phyloP scores from a whole-genome alignment of 2,329 filamentous ascomycete genomes.

The Colletotrichum musicola region DNA sequence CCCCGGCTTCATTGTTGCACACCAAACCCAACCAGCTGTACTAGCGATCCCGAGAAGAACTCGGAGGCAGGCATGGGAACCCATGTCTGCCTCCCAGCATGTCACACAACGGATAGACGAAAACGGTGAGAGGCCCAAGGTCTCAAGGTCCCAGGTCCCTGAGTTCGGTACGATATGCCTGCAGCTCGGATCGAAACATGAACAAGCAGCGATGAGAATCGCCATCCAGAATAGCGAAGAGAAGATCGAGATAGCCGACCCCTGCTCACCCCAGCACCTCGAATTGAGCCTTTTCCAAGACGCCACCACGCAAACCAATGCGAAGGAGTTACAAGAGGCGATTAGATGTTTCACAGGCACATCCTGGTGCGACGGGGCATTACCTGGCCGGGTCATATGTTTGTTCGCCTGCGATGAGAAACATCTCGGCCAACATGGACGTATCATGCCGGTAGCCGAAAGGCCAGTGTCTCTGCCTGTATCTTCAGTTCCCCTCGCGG shows the following conservation, averaged over 20 bases:
- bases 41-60: too few species aligned
- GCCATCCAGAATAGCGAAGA: background rate
- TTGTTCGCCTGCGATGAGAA: conserved; percentile 1
- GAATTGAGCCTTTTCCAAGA: background rate
- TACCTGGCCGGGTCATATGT: conserved; percentile 11
- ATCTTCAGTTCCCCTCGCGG: too few species aligned
- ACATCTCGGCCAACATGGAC: background rate
- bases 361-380: conserved; percentile 3
- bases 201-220: background rate
- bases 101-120: background rate
- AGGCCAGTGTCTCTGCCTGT: background rate
- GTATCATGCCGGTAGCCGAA: conserved; percentile 9
- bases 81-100: too few species aligned
- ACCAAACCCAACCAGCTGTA: too few species aligned
- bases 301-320: background rate
- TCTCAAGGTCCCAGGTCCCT: conserved; percentile 11
- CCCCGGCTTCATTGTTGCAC: too few species aligned
- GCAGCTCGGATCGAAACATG: background rate
- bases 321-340: conserved; percentile 18
- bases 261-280: too few species aligned
- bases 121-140: background rate
- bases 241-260: too few species aligned
- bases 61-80: too few species aligned
- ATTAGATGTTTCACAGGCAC: conserved; percentile 20
- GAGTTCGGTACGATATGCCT: conserved; percentile 19